A percentile compares a stretch with the other conserved stretches of the same genome.
These are phyloP conservation scores for Venturia oleaginea DNA, from an alignment of 2,329 filamentous ascomycete species.

Conservation along the genomic window DNA sequence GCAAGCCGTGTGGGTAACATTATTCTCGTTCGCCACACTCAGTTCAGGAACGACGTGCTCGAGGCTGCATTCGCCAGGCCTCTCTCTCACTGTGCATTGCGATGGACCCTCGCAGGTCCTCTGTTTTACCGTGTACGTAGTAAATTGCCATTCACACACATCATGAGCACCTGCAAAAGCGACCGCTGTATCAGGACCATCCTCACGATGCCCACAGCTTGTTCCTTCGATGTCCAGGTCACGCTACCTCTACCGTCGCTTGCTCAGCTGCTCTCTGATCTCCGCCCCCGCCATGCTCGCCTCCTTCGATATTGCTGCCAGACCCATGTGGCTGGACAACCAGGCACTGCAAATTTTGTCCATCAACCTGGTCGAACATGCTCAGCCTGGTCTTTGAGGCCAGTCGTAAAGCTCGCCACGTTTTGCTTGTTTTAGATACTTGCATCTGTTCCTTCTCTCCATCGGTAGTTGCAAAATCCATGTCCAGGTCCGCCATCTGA, in stretches of 20 bases:
- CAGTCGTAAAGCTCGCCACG: constrained; percentile 80
- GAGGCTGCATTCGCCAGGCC: constrained; percentile 2
- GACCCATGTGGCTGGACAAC: constrained; percentile 27
- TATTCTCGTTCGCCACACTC: background rate
- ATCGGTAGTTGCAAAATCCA: constrained; percentile 65
- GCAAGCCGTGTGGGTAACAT: background rate
- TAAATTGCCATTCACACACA: background rate
- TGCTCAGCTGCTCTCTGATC: constrained; percentile 17
- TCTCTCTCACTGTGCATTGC: background rate
- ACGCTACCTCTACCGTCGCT: constrained; percentile 22
- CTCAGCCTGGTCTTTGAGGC: constrained; percentile 65
- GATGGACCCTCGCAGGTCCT: background rate
- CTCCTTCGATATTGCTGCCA: constrained; percentile 17
- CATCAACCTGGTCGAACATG: constrained; percentile 78
- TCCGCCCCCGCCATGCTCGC: constrained; percentile 22
- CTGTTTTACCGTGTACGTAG: background rate
- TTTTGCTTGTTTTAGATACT: constrained; percentile 76
- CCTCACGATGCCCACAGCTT: background rate
- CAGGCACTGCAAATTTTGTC: constrained; percentile 54
- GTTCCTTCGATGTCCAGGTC: constrained; percentile 23
- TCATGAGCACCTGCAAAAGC: background rate
- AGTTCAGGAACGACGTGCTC: background rate
- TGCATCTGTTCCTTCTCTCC: constrained; percentile 49
- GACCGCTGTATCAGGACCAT: background rate
- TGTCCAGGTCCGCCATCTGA: constrained; percentile 71